Base-by-base conservation (phyloP, 371 early-diverging fungal genomes). In the Umbelopsis sp. region DNA sequence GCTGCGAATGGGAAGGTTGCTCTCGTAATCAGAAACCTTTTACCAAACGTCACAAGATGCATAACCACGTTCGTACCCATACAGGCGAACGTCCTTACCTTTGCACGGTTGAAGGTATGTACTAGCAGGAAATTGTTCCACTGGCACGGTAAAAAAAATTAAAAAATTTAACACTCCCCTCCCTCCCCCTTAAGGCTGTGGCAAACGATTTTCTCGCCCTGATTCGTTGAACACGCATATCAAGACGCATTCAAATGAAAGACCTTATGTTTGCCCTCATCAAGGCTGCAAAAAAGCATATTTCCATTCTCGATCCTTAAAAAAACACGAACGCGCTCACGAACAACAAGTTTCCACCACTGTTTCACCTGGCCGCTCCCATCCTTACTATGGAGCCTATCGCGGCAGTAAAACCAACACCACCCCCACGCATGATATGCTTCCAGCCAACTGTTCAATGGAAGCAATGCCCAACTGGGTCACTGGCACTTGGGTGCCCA, bases 31-130 rank as follows among this genome's bases (percentile, higher is more conserved):
- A 84, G 69, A 87, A 88, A 71, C 93, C 95, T 11, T 96, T 96
- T 75, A 86, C 92, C 32, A 95, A 96, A 73, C 81, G 96, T 12
- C 96, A 96, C 80, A 94, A 94, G 76, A 92, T 95, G 87, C 90
- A 88, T 64, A 94, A 95, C 70, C 97, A 96, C 72, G 72, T 92
- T 73, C 91, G 97, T 12, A 93, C 93, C 25, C 96, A 96, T 75
- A 93, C 94, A 24, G 94, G 94, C 9, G 92, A 92, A 76, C 80
- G 89, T 29, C 93, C 93, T 5, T 93, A 91, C 75, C 70, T 75
- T 14, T 83, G 80, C 37, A 64, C 69, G 8, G 72, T 69, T 24
- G 66, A 65, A 64, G 77, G 77, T 74, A 70, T 63, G 41, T 29
- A 22, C 22, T 22, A 22, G 22, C 22, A 22, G 22, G 22, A 22